A percentile compares a stretch with the other conserved stretches of the same genome.
phyloP scores from a whole-genome alignment of 2,329 filamentous ascomycete genomes.

The Cladosporium phlei region DNA sequence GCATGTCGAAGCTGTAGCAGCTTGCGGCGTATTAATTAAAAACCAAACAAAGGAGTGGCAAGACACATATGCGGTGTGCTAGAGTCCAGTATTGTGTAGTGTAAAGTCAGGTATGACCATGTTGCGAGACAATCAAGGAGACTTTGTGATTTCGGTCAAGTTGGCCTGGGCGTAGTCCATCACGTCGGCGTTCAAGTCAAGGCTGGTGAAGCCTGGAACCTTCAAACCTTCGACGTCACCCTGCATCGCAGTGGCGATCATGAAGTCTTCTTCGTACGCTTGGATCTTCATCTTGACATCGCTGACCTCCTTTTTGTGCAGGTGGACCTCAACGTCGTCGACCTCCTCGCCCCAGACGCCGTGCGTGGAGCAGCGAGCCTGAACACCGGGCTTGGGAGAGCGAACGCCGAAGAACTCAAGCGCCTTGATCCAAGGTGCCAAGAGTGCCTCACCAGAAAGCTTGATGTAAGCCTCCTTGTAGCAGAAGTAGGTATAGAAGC shows the following conservation, averaged over 20 bases:
- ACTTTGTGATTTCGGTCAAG: constrained; percentile 10
- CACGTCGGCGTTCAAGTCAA: constrained; percentile 29
- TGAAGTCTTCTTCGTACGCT: constrained; percentile 54
- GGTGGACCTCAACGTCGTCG: constrained; percentile 47
- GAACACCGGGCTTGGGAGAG: constrained; percentile 47
- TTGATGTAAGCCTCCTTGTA: constrained; percentile 78
- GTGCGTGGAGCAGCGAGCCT: constrained; percentile 39
- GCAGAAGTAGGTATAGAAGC: constrained; percentile 75
- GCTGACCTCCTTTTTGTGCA: constrained; percentile 43
- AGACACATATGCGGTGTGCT: constrained; percentile 1
- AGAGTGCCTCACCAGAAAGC: constrained; percentile 72
- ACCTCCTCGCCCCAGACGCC: constrained; percentile 45
- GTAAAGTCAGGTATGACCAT: not conserved
- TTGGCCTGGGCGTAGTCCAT: constrained; percentile 25
- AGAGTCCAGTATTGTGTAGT: constrained; percentile 3
- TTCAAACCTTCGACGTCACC: constrained; percentile 27
- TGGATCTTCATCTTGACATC: constrained; percentile 55
- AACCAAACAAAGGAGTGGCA: constrained; percentile 6
- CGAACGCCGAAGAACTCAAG: constrained; percentile 64
- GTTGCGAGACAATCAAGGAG: constrained; percentile 3
- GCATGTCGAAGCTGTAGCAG: not conserved
- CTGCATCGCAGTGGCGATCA: constrained; percentile 53
- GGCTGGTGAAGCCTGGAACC: constrained; percentile 29
- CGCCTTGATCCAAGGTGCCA: constrained; percentile 66
- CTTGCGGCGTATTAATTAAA: constrained; percentile 4